Conservation (phyloP, 2,329 filamentous ascomycete species). For the Blumeria hordei region DNA sequence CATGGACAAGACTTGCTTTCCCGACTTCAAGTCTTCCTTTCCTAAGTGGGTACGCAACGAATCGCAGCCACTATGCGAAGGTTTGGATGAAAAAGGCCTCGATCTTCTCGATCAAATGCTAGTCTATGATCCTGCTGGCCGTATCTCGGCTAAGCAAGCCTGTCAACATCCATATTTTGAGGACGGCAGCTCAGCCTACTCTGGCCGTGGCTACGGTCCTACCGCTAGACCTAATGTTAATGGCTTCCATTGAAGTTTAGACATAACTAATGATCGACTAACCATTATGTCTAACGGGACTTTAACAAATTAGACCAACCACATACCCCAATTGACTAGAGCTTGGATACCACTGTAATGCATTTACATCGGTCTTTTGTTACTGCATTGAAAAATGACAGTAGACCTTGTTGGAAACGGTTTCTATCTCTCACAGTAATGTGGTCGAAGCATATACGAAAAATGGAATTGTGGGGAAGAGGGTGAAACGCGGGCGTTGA, state of each 20-base stretch:
- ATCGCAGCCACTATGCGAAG: slow-evolving; percentile 39
- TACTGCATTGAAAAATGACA: too few relatives aligned
- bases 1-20: slow-evolving; percentile 45
- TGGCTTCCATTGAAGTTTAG: slow-evolving; percentile 11
- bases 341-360: too few relatives aligned
- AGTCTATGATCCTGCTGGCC: slow-evolving; percentile 65
- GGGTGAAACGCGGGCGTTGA: too few relatives aligned
- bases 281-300: too few relatives aligned
- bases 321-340: slow-evolving; percentile 7
- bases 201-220: slow-evolving; percentile 13
- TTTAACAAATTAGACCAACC: too few relatives aligned
- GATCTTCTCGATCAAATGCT: slow-evolving; percentile 48
- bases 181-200: slow-evolving; percentile 15
- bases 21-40: slow-evolving; percentile 80
- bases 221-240: slow-evolving; percentile 6
- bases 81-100: slow-evolving; percentile 46
- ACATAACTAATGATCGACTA: too few relatives aligned
- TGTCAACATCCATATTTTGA: slow-evolving; percentile 66
- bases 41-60: slow-evolving; percentile 68
- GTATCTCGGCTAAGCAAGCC: slow-evolving; percentile 74
- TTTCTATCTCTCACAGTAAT: too few relatives aligned
- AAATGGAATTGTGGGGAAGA: too few relatives aligned
- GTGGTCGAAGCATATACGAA: too few relatives aligned
- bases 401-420: too few relatives aligned
- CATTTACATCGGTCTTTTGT: too few relatives aligned